These are phyloP conservation scores for Limonium bicolor DNA, from an alignment of 148 eudicot genomes.

Conservation along the genomic window DNA sequence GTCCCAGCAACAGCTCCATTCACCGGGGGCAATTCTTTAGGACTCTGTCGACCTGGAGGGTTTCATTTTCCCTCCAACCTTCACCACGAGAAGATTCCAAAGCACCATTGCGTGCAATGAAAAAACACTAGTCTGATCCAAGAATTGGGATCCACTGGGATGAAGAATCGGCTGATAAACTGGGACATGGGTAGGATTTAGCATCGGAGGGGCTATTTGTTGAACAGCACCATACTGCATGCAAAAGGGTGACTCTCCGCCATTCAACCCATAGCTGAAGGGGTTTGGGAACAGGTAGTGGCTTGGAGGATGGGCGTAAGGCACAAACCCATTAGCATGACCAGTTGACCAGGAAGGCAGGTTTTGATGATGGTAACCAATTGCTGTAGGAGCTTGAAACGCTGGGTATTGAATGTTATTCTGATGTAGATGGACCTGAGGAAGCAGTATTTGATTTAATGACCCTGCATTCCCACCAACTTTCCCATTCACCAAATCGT, in stretches of 20 bases:
- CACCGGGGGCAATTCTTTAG: constrained; percentile 14
- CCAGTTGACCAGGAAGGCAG: constrained; percentile 63
- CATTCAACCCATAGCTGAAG: constrained; percentile 39
- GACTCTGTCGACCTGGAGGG: constrained; percentile 9
- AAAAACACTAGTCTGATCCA: constrained; percentile 19
- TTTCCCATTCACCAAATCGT: constrained; percentile 22
- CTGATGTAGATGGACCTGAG: constrained; percentile 44
- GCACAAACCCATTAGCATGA: constrained; percentile 50
- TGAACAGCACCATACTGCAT: constrained; percentile 66
- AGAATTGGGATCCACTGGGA: constrained; percentile 23
- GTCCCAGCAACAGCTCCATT: constrained; percentile 13
- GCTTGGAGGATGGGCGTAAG: constrained; percentile 51
- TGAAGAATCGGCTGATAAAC: constrained; percentile 45
- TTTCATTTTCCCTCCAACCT: constrained; percentile 15
- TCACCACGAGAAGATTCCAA: too few relatives aligned
- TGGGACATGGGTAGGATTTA: constrained; percentile 38
- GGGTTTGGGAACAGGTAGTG: constrained; percentile 50
- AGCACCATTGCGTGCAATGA: constrained; percentile 18
- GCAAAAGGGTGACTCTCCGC: constrained; percentile 37
- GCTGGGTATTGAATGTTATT: constrained; percentile 46
- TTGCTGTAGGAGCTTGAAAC: constrained; percentile 49
- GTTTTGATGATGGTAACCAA: constrained; percentile 68
- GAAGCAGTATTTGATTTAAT: constrained; percentile 30
- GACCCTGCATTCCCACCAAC: constrained; percentile 14
- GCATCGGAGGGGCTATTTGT: constrained; percentile 40